phyloP scores from a whole-genome alignment of 805 yeast genomes.

The Suhomyces sp. region DNA sequence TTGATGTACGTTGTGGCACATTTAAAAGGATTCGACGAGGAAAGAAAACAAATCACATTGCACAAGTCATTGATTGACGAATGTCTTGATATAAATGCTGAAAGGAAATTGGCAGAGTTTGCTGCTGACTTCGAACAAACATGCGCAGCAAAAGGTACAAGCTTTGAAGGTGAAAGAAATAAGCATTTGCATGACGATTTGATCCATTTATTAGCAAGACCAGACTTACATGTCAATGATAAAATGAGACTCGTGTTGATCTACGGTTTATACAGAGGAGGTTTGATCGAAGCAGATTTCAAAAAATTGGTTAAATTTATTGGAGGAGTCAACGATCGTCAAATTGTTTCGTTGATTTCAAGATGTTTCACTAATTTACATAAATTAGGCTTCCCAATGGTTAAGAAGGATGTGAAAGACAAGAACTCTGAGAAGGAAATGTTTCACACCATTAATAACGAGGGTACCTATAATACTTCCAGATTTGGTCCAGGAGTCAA shows the following conservation, averaged over 20 bases:
- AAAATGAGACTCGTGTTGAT: constrained; percentile 71
- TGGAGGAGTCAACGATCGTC: constrained; percentile 43
- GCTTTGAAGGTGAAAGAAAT: constrained; percentile 61
- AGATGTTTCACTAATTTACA: constrained; percentile 41
- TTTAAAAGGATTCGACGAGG: constrained; percentile 63
- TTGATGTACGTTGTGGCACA: constrained; percentile 73
- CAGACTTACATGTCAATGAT: constrained; percentile 54
- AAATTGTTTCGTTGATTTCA: constrained; percentile 57
- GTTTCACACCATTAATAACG: constrained; percentile 54
- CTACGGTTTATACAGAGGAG: constrained; percentile 80
- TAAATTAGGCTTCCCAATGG: constrained; percentile 54
- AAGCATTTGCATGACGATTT: constrained; percentile 61
- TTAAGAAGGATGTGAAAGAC: constrained; percentile 39
- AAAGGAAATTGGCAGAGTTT: constrained; percentile 56
- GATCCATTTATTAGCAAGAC: constrained; percentile 50
- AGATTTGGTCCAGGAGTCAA: constrained; percentile 72
- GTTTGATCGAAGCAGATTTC: constrained; percentile 71
- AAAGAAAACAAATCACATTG: constrained; percentile 54
- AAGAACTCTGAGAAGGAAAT: constrained; percentile 48
- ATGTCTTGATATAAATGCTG: constrained; percentile 58
- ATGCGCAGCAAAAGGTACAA: constrained; percentile 68
- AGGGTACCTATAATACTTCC: constrained; percentile 59
- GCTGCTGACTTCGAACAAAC: constrained; percentile 85
- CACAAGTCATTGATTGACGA: constrained; percentile 64
- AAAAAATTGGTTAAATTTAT: constrained; percentile 60